Percentiles rank a stretch among this genome's conserved stretches.
Evolutionary conservation across 208 protist genomes (phyloP).

Genomic region (Vickermania ingenoplastis): DNA sequence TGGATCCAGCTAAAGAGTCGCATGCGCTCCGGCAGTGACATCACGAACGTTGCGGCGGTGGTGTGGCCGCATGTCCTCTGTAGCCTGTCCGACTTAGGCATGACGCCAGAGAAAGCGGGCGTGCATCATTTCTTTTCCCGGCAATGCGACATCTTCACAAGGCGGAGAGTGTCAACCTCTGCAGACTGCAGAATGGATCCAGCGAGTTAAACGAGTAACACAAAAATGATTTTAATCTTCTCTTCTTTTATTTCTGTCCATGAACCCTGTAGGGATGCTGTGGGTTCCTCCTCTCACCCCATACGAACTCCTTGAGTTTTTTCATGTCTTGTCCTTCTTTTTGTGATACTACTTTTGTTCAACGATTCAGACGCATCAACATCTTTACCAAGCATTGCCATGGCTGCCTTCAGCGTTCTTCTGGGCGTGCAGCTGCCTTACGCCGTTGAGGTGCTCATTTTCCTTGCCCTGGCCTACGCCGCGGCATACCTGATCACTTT

Average conservation of each 20-base stretch:
- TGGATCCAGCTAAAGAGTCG: no score
- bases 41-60: constrained; percentile 27
- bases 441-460: constrained; percentile 39
- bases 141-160: constrained; percentile 7
- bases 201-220: background rate
- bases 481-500: constrained; percentile 46
- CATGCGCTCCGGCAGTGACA: constrained; percentile 11
- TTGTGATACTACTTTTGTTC: constrained; percentile 3
- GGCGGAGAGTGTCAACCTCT: no score
- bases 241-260: background rate
- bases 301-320: constrained; percentile 7
- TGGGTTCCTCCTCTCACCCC: background rate
- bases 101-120: constrained; percentile 24
- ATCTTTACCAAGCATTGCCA: constrained; percentile 2
- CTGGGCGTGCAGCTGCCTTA: constrained; percentile 64
- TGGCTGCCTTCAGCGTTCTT: constrained; percentile 64
- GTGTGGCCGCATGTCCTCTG: constrained; percentile 40
- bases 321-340: constrained; percentile 1
- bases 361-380: background rate
- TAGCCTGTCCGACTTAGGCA: constrained; percentile 29
- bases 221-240: background rate
- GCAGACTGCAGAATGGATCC: background rate
- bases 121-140: constrained; percentile 39
- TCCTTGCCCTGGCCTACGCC: constrained; percentile 38
- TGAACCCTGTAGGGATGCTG: background rate